Percentiles rank a stretch among this genome's conserved stretches.
phyloP scores from a whole-genome alignment of 345 rosid genomes.

The Raphanus sativus region DNA sequence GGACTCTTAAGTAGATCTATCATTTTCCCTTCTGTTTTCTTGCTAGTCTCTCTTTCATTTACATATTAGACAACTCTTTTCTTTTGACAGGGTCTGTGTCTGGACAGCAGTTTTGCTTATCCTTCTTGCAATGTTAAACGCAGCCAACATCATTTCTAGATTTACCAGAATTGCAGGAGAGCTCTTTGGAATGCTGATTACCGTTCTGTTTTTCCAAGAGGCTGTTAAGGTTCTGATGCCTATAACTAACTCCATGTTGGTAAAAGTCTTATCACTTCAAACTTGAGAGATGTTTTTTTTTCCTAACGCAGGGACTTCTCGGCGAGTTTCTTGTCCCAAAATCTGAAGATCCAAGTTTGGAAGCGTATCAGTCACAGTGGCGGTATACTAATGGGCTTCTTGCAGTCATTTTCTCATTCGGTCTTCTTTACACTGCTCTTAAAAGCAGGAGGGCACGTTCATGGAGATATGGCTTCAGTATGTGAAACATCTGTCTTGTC shows the following conservation, averaged over 20 bases:
- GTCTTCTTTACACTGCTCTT: conserved; percentile 59
- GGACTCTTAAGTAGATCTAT: not conserved
- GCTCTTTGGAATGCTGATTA: conserved; percentile 78
- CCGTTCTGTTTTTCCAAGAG: conserved; percentile 79
- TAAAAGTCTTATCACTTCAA: not conserved
- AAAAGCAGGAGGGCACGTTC: conserved; percentile 79
- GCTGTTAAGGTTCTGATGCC: conserved; percentile 62
- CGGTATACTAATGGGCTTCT: conserved; percentile 67
- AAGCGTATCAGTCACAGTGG: conserved; percentile 60
- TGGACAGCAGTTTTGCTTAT: conserved; percentile 80
- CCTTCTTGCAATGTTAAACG: conserved; percentile 61
- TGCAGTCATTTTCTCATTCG: conserved; percentile 67
- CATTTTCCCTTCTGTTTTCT: not conserved
- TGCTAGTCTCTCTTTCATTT: not conserved
- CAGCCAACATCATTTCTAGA: conserved; percentile 60
- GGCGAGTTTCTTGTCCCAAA: conserved; percentile 60
- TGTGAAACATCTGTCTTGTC: conserved; percentile 17
- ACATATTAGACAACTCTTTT: not conserved
- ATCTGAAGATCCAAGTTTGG: conserved; percentile 44
- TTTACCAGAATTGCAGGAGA: conserved; percentile 91
- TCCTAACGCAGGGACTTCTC: conserved; percentile 54
- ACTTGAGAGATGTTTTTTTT: conserved; percentile 14
- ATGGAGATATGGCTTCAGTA: conserved; percentile 75
- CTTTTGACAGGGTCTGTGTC: conserved; percentile 73
- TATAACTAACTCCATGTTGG: not conserved